Evolutionary conservation across 2,329 filamentous ascomycete genomes (phyloP).

Genomic region (Scytalidium sp.): DNA sequence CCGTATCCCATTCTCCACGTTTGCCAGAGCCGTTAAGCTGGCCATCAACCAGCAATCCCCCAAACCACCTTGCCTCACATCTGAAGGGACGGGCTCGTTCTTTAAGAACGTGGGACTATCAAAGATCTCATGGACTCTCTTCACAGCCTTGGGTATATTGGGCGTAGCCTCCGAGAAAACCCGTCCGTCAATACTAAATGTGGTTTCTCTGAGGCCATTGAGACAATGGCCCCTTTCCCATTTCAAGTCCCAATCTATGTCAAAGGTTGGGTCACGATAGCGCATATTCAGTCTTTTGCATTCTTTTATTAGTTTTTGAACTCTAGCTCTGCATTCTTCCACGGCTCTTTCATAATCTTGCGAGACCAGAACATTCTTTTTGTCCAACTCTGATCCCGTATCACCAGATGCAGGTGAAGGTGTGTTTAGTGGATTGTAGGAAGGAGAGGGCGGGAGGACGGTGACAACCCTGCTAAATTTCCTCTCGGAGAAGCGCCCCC

Average conservation of each 20-base stretch:
- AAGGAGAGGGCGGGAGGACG: constrained; percentile 62
- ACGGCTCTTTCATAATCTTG: constrained; percentile 70
- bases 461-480: constrained; percentile 64
- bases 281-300: constrained; percentile 78
- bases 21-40: constrained; percentile 72
- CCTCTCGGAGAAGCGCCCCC: constrained; percentile 58
- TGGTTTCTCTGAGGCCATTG: constrained; percentile 27
- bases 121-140: constrained; percentile 73
- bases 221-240: constrained; percentile 30
- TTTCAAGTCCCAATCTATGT: constrained; percentile 57
- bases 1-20: constrained; percentile 67
- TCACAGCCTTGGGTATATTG: constrained; percentile 68
- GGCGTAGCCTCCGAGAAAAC: constrained; percentile 44
- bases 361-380: constrained; percentile 55
- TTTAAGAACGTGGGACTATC: constrained; percentile 75
- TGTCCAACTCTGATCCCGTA: constrained; percentile 40
- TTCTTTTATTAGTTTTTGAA: constrained; percentile 56
- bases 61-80: constrained; percentile 74
- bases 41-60: constrained; percentile 89
- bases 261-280: constrained; percentile 80
- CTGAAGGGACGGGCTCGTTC: constrained; percentile 72
- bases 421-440: background rate
- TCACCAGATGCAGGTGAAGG: constrained; percentile 33
- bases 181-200: constrained; percentile 49
- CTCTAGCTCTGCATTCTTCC: constrained; percentile 64